These are phyloP conservation scores for Papiliotrema fonsecae DNA, from an alignment of 1,284 basidiomycete species.

Conservation along the genomic window DNA sequence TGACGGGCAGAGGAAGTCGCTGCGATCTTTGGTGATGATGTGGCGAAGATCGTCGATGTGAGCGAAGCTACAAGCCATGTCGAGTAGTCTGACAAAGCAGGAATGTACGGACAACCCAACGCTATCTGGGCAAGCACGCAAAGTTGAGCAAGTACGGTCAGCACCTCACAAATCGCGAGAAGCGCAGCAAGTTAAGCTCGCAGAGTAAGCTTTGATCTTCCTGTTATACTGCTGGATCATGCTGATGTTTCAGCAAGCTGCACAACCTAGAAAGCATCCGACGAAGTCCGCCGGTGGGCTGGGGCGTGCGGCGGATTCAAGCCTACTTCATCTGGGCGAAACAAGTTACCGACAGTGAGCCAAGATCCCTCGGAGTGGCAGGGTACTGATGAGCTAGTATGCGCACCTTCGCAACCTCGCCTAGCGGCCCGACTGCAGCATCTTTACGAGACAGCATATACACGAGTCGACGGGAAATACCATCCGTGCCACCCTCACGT, in stretches of 20 bases:
- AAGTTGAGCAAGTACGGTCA: slow-evolving; percentile 45
- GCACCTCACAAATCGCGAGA: slow-evolving; percentile 41
- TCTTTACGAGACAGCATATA: slow-evolving; percentile 45
- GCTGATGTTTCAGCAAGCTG: slow-evolving; percentile 39
- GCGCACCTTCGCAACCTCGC: slow-evolving; percentile 38
- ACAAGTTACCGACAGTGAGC: slow-evolving; percentile 45
- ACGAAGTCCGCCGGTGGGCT: slow-evolving; percentile 42
- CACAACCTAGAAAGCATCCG: slow-evolving; percentile 48
- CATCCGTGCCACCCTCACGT: slow-evolving; percentile 43
- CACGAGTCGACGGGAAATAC: slow-evolving; percentile 36
- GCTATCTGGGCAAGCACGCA: slow-evolving; percentile 35
- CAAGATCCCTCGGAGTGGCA: not conserved
- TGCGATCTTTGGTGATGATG: slow-evolving; percentile 39
- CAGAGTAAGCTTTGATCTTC: slow-evolving; percentile 33
- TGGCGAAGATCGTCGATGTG: slow-evolving; percentile 45
- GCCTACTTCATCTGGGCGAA: slow-evolving; percentile 49
- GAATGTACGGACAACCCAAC: slow-evolving; percentile 43
- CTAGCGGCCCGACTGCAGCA: slow-evolving; percentile 34
- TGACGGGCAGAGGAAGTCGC: slow-evolving; percentile 34
- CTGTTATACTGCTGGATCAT: not conserved
- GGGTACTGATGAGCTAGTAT: slow-evolving; percentile 20
- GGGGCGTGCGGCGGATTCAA: slow-evolving; percentile 42
- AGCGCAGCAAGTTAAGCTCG: slow-evolving; percentile 49
- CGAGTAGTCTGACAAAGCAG: slow-evolving; percentile 10
- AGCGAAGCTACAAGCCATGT: not conserved